A percentile compares a stretch with the other conserved stretches of the same genome.
These are phyloP conservation scores for Edaphochlamys debaryana DNA, from an alignment of 139 green algal genomes.

Conservation along the genomic window DNA sequence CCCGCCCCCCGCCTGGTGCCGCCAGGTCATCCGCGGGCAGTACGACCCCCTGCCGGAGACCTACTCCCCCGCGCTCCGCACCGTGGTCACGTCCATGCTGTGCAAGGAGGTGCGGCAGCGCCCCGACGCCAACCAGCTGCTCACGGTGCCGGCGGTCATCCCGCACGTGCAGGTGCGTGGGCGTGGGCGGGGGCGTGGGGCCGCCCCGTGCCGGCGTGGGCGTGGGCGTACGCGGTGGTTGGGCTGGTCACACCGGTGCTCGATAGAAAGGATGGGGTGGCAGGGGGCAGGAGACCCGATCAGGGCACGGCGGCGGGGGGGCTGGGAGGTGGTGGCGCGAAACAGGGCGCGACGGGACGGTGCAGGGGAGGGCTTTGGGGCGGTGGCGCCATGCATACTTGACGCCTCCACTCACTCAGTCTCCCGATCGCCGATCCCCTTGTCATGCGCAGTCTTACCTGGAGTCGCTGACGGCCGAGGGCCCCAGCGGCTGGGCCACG, in stretches of 20 bases:
- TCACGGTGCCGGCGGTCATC: slow-evolving; percentile 44
- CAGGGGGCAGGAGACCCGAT: too few species aligned
- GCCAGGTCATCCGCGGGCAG: slow-evolving; percentile 53
- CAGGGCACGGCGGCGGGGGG: too few species aligned
- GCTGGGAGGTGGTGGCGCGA: too few species aligned
- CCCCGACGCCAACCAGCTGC: slow-evolving; percentile 45
- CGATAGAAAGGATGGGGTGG: too few species aligned
- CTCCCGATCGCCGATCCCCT: too few species aligned
- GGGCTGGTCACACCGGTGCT: too few species aligned
- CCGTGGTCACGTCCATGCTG: slow-evolving; percentile 53
- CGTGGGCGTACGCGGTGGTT: too few species aligned
- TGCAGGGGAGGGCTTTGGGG: too few species aligned
- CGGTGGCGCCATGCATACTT: too few species aligned
- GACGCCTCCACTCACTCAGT: too few species aligned
- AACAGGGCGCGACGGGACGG: too few species aligned
- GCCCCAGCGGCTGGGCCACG: slow-evolving; percentile 47
- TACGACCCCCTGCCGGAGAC: slow-evolving; percentile 50
- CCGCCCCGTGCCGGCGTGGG: too few species aligned
- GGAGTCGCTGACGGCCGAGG: slow-evolving; percentile 44
- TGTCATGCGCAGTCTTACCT: slow-evolving; percentile 53
- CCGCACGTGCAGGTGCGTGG: slow-evolving; percentile 29
- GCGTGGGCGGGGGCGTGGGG: background rate
- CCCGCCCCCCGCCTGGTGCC: background rate
- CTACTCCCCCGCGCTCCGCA: slow-evolving; percentile 38
- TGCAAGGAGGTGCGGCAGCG: slow-evolving; percentile 39